Evolutionary conservation across 495 filamentous ascomycete genomes (phyloP), one percentile per base, ranked within the genome.

Genomic region (Cudoniella acicularis): DNA sequence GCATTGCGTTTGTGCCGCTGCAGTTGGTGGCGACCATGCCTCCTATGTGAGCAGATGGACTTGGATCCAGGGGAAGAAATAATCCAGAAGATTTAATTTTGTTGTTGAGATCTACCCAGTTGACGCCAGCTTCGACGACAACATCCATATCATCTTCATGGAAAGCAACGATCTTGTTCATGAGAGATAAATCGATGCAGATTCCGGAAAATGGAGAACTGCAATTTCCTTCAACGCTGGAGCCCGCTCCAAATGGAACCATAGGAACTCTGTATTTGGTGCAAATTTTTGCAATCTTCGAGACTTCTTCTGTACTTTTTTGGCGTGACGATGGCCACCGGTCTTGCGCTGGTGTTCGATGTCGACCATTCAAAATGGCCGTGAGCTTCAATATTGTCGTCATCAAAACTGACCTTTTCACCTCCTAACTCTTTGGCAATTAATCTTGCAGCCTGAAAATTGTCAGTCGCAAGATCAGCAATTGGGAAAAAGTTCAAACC

Each of bases 281-380:
- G 75, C 92, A 96, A 48, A 91, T 74, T 67, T 87, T 87, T 13
- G 87, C 89, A 26, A 96, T 89, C 41, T 79, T 70, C 4, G 86
- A 85, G 21, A 96, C 90, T 47, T 95, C 87, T 57, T 90, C 82
- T 1, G 90, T 95, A 4, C 79, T 83, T 42, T 81, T 84, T 16
- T n/a, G 87, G 89, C 68, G 88, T 89, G 6, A 81, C 87, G 43
- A 92, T 87, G 0, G 89, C 89, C n/a, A 90, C 84, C 0, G 89
- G 89, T 0, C 90, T 70, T 3, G 81, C 81, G 45, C 89, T 84
- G 4, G 83, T 83, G 64, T 96, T 95, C 41, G 84, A 77, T 8
- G 88, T 87, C 1, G 88, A 92, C 89, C 90, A 93, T 70, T 91
- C 88, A 10, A 88, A 92, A 69, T 87, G 94, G 13, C 91, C 91